Conservation (phyloP, 148 eudicot species). For the Oxyria digyna region DNA sequence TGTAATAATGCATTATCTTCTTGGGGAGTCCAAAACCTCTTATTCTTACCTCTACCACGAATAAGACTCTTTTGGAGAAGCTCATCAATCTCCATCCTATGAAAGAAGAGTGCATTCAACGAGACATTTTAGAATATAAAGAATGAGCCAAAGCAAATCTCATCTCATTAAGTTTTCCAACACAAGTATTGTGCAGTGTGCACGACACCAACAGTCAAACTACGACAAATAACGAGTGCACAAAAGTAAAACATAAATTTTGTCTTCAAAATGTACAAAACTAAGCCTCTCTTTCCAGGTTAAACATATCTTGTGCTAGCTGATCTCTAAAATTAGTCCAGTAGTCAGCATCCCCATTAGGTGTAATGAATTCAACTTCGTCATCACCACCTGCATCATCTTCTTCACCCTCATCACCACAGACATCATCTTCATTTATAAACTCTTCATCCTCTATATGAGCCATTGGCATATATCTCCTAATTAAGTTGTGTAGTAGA, state of each 20-base stretch:
- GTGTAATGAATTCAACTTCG: background rate
- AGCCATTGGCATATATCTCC: constrained; percentile 12
- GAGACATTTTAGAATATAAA: background rate
- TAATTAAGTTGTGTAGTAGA: constrained; percentile 15
- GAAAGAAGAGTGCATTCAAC: background rate
- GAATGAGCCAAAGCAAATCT: background rate
- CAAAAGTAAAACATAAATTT: background rate
- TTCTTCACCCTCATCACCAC: background rate
- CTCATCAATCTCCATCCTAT: background rate
- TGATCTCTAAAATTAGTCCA: background rate
- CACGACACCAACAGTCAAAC: background rate
- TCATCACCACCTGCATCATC: background rate
- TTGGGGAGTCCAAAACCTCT: background rate
- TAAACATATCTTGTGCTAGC: background rate
- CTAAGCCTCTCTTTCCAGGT: background rate
- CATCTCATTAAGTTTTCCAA: background rate
- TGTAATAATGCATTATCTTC: constrained; percentile 3
- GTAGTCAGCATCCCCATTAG: background rate
- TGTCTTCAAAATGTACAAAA: background rate
- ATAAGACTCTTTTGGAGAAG: background rate
- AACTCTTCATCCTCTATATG: background rate
- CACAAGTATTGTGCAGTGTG: background rate
- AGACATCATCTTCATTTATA: constrained; percentile 2
- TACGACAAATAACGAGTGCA: background rate
- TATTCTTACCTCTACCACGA: background rate